Evolutionary conservation across 2,329 filamentous ascomycete species (phyloP), one percentile per base, ranked within the genome.

Genomic region (Ophiostoma populinum): DNA sequence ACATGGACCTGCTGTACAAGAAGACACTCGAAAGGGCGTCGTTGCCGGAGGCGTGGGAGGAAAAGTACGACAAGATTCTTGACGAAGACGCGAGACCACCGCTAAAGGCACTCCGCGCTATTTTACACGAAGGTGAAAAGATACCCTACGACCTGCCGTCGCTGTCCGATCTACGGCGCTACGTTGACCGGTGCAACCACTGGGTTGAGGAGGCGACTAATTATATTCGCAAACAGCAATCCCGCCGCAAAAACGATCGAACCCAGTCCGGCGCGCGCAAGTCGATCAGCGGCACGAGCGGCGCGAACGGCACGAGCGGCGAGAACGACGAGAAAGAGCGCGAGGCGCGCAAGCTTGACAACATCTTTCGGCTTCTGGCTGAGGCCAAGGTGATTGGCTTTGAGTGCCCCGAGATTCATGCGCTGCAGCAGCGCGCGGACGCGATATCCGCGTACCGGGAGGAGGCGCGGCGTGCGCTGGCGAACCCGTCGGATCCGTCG

Each of bases 131-230:
- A 63, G 90, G 90, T 55, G 90, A 98, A 59, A 86, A 83, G 55
- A 94, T 98, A 49, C 85, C 87, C 39, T 92, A 81, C 63, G 78
- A 83, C 39, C 68, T 98, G 42, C 74, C 76, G 44, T 86, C 83
- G 42, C 67, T 98, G 43, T 69, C 79, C 47, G 71, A 81, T 47
- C 67, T 98, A 46, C 80, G 75, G 56, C 71, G 77, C 45, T 98
- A 92, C 59, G 90, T 98, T 53, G 85, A 93, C 47, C 78, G 82
- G 49, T 95, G 90, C 62, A 92, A 93, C 55, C 85, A 92, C 52
- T 94, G 92, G 80, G 83, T 94, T 43, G 90, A 95, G 49, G 87
- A 95, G 58, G 90, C 90, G 44, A 90, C 82, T 49, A 86, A 80
- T 51, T 98, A 92, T 61, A 93, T 86, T 49, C 80, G 90, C 47